Conservation (phyloP, 1,284 basidiomycete species). For the Ceratorhiza oryzae-sativae region DNA sequence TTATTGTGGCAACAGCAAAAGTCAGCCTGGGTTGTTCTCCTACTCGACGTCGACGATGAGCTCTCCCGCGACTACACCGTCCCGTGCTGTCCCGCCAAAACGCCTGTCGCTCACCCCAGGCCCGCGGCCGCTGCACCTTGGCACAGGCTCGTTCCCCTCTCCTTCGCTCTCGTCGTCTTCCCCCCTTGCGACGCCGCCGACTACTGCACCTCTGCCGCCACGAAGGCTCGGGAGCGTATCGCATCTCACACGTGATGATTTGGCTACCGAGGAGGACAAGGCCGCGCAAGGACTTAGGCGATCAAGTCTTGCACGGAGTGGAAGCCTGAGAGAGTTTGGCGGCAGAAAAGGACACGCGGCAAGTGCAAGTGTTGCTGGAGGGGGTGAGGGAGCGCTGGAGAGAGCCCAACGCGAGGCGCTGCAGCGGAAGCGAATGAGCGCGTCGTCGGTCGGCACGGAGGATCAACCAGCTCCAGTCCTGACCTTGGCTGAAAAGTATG, state of each 20-base stretch:
- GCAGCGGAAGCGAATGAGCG: conserved; percentile 19
- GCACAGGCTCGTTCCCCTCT: conserved; percentile 9
- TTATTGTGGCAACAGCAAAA: background rate
- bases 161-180: background rate
- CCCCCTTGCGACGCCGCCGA: conserved; percentile 9
- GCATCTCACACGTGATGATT: conserved; percentile 9
- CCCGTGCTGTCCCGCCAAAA: background rate
- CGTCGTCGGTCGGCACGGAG: conserved; percentile 20
- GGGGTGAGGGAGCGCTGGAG: conserved; percentile 7
- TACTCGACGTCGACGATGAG: background rate
- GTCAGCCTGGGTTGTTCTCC: background rate
- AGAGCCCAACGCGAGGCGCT: background rate
- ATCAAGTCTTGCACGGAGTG: background rate
- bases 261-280: background rate
- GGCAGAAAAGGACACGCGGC: background rate
- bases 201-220: conserved; percentile 17
- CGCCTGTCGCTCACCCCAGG: conserved; percentile 17
- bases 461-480: conserved; percentile 52
- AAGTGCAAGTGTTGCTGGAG: background rate
- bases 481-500: conserved; percentile 68
- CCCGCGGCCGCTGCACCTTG: conserved; percentile 13
- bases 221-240: conserved; percentile 18
- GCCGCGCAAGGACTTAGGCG: background rate
- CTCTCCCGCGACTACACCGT: background rate
- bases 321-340: conserved; percentile 4